A percentile compares a stretch with the other conserved stretches of the same genome.
Evolutionary conservation across 2,329 filamentous ascomycete species (phyloP).

Genomic region (Trichoderma sp.): DNA sequence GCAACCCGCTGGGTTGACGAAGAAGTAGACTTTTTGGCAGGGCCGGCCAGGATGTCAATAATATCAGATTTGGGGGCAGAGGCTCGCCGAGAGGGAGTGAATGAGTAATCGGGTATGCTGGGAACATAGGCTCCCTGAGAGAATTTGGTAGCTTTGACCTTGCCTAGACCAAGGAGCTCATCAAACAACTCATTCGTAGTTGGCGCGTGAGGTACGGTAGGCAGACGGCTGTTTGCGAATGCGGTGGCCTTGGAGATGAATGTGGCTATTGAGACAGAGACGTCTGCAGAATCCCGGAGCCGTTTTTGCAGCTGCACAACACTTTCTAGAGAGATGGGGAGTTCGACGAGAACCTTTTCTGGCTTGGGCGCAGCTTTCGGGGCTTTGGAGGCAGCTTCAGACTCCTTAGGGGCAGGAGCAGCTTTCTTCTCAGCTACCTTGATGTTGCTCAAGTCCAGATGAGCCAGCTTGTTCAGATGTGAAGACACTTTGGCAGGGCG

Average conservation of each 20-base stretch:
- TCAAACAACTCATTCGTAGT: constrained; percentile 84
- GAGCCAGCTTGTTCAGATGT: constrained; percentile 69
- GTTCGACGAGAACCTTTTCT: constrained; percentile 57
- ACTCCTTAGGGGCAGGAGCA: constrained; percentile 38
- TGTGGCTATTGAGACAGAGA: constrained; percentile 77
- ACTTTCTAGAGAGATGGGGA: constrained; percentile 74
- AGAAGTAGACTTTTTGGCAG: constrained; percentile 30
- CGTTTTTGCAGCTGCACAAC: constrained; percentile 79
- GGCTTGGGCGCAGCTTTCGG: constrained; percentile 45
- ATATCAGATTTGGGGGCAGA: constrained; percentile 57
- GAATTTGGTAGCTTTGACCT: constrained; percentile 41
- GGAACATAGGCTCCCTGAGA: constrained; percentile 66
- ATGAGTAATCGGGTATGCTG: constrained; percentile 59
- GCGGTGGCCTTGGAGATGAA: constrained; percentile 84
- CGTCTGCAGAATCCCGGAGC: constrained; percentile 72
- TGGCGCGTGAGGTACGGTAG: constrained; percentile 58
- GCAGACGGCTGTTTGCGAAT: constrained; percentile 83
- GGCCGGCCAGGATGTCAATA: constrained; percentile 70
- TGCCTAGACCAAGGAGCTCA: constrained; percentile 71
- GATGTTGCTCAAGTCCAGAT: constrained; percentile 94
- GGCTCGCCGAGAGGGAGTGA: constrained; percentile 40
- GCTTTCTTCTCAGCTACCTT: constrained; percentile 64
- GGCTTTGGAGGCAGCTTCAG: constrained; percentile 39
- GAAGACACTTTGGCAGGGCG: constrained; percentile 69
- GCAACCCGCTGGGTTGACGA: constrained; percentile 26